Conservation (phyloP, 73 alveolate genomes). For the Uronychia binucleata region DNA sequence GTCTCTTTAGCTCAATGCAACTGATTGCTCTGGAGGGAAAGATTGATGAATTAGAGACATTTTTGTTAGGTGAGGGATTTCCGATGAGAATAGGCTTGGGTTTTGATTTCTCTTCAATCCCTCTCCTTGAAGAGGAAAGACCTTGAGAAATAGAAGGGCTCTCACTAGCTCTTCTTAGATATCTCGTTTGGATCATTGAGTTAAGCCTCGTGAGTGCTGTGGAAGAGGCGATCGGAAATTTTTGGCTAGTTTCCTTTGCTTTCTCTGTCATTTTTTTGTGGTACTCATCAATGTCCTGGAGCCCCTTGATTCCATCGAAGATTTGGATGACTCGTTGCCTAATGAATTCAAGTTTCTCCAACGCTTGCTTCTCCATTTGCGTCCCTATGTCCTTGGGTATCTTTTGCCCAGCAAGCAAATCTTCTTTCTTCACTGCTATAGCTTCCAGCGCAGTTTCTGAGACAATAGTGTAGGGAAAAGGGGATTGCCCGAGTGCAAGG, state of each 20-base stretch:
- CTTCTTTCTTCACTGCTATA: not conserved
- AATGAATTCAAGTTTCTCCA: not conserved
- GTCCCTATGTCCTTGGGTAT: not conserved
- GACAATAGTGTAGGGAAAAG: constrained; percentile 31
- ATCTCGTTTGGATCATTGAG: not conserved
- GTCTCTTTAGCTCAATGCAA: too few species aligned
- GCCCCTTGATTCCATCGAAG: not conserved
- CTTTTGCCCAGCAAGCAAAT: not conserved
- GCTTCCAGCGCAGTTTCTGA: not conserved
- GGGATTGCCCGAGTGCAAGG: constrained; percentile 36
- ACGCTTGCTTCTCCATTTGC: not conserved
- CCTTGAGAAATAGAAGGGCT: too few species aligned
- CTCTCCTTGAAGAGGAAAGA: too few species aligned
- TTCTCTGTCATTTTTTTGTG: not conserved
- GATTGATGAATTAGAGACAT: too few species aligned
- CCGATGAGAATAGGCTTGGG: too few species aligned
- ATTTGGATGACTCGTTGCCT: not conserved
- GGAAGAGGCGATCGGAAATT: not conserved
- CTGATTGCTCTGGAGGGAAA: too few species aligned
- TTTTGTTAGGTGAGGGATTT: too few species aligned
- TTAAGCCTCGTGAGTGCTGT: not conserved
- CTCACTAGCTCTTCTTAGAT: not conserved
- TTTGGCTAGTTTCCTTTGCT: not conserved
- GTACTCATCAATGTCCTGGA: not conserved
- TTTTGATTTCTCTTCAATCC: too few species aligned